Base-by-base conservation (phyloP, 768 basidiomycete genomes). In the Rubroboletus satanas region DNA sequence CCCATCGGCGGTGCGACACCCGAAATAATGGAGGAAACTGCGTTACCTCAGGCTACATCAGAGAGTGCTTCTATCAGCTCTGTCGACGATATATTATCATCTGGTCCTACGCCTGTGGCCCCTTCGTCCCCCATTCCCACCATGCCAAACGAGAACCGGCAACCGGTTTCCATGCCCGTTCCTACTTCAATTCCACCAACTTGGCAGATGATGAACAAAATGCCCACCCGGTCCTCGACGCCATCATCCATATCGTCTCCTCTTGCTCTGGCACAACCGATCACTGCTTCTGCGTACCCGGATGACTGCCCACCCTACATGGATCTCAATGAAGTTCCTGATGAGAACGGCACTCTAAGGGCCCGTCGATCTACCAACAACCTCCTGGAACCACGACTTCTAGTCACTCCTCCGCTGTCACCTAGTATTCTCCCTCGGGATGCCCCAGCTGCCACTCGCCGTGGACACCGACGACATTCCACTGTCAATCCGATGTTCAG, bases 211-310 rank as follows among this genome's bases (percentile, higher is more conserved):
- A 61, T 70, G 53, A 73, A 63, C 62, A 73, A 73, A 51, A 65
- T 88, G 57, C 82, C 86, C 49, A 91, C 90, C 9, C 79, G 91
- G 46, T 91, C 91, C 7, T 93, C 90, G 10, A 93, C 91, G 0
- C 91, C 91, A 15, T 93, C 91, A 3, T 93, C 91, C 17, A 81
- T 92, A 49, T 92, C 91, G 23, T 93, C 91, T 12, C 91, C 91
- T 52, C 78, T 93, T 39, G 91, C 91, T 28, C 77, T 92, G 31
- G 91, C 90, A 7, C 88, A 84, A 31, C 91, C 91, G 9, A 93
- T 93, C 58, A 80, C 90, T 42, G 90, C 91, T 7, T 77, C 87
- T 11, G 71, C 79, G 17, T 79, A 77, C 8, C 75, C 79, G 4
- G 84, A 87, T 41, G 83, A 86, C 51, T 72, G 72, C 14, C 80